Evolutionary conservation across 176 grass and related monocot species (phyloP), one percentile per base, ranked within the genome.

Genomic region (Oryza longistaminata): DNA sequence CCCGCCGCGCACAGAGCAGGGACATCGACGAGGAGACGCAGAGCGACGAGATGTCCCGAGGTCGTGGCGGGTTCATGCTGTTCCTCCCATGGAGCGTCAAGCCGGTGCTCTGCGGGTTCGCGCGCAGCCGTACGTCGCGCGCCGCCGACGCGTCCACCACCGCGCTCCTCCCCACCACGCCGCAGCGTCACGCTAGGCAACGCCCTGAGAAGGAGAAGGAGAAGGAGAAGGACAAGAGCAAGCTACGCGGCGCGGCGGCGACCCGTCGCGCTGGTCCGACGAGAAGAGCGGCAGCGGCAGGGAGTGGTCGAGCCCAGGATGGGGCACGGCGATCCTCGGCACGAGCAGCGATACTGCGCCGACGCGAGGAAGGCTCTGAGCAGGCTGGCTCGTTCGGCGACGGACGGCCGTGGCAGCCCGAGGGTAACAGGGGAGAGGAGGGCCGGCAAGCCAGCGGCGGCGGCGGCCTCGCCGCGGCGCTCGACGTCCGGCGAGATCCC

Each of bases 51-150:
- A 44, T 71, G 81, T 74, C 90, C 80, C 90, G 5, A 89, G 75
- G 71, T 52, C 88, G 25, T 97, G 95, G 95, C 62, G 92, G 95
- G 24, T 58, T 95, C 78, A 70, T 90, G 89, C 17, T 93, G 55
- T 91, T 95, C 76, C 86, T 95, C 46, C 95, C 92, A 3, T 95
- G 95, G 95, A 90, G 88, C 89, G 62, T 90, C 77, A 91, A 95
- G 85, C 95, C 92, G 11, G 85, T 89, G 45, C 78, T 87, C 16
- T 82, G 93, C 17, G 85, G 95, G 21, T 91, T 95, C 86, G 85
- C 60, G 12, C 58, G 75, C 7, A 35, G 35, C 39, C 69, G 73
- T 40, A 64, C 88, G 22, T 70, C 87, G 42, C 29, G 31, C 48
- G 26, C 24, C 66, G 66, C 24, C 66, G 66, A 68, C 53, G 31